These are phyloP conservation scores for Dionaea muscipula DNA, from an alignment of 179 eudicot species.

Conservation along the genomic window DNA sequence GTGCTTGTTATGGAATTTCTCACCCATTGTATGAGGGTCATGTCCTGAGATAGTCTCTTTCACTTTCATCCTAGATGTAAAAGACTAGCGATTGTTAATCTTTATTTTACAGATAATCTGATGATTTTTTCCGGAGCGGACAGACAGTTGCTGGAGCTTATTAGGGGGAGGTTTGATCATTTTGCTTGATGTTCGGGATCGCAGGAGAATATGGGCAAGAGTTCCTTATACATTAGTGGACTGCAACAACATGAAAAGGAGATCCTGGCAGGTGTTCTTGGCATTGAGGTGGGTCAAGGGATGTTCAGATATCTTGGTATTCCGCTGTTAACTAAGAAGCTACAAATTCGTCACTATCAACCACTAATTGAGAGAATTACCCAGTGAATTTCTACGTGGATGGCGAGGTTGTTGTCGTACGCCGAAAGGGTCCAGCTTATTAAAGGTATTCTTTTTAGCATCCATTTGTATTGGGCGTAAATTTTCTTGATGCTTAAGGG, in stretches of 20 bases:
- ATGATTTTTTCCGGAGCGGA: neutral
- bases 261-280: no score
- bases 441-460: neutral
- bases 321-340: neutral
- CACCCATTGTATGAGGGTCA: neutral
- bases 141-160: neutral
- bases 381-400: neutral
- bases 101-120: neutral
- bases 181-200: neutral
- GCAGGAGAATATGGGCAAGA: neutral
- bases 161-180: neutral
- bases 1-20: neutral
- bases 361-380: neutral
- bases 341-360: neutral
- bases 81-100: neutral
- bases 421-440: neutral
- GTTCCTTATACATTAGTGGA: no score
- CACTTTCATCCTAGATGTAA: neutral
- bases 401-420: neutral
- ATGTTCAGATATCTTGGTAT: neutral
- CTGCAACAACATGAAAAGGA: no score
- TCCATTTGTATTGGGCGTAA: neutral
- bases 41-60: neutral
- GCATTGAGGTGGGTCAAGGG: no score
- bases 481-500: neutral